These are phyloP conservation scores for Achaetomium macrosporum DNA, from an alignment of 2,329 filamentous ascomycete genomes.

Conservation along the genomic window DNA sequence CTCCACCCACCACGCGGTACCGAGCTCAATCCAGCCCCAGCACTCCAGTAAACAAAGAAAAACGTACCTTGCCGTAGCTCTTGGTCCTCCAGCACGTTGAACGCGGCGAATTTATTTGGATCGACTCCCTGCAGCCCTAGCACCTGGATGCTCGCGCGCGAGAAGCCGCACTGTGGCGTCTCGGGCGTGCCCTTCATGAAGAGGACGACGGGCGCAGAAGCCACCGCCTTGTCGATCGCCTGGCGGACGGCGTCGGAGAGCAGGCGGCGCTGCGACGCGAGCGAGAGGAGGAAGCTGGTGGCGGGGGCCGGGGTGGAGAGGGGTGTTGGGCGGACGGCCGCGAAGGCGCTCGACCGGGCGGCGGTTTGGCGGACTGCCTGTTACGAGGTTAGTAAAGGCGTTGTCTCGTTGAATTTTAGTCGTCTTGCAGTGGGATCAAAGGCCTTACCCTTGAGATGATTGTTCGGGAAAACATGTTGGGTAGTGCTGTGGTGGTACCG, in stretches of 20 bases:
- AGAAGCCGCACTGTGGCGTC: conserved; percentile 81
- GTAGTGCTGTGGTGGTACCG: not conserved
- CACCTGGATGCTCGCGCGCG: conserved; percentile 89
- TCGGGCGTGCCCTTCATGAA: conserved; percentile 92
- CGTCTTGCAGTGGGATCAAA: too few relatives aligned
- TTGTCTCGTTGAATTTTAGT: too few relatives aligned
- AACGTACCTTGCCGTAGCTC: conserved; percentile 69
- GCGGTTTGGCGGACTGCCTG: conserved; percentile 17
- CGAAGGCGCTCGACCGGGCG: conserved; percentile 6
- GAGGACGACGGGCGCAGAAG: conserved; percentile 83
- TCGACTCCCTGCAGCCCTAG: conserved; percentile 91
- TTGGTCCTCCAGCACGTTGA: conserved; percentile 90
- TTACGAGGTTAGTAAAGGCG: not conserved
- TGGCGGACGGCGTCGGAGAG: conserved; percentile 73
- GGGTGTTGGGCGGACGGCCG: conserved; percentile 18
- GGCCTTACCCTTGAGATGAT: conserved; percentile 21
- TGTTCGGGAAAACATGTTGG: conserved; percentile 19
- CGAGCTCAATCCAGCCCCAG: not conserved
- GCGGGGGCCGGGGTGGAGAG: conserved; percentile 5
- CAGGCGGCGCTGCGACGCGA: conserved; percentile 49
- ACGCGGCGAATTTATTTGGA: conserved; percentile 93
- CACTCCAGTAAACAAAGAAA: not conserved
- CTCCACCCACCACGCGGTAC: too few relatives aligned
- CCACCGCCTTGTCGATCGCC: conserved; percentile 87
- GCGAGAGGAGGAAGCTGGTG: conserved; percentile 11